These are phyloP conservation scores for Leccinum pachyderme DNA, from an alignment of 1,284 basidiomycete genomes.

Conservation along the genomic window DNA sequence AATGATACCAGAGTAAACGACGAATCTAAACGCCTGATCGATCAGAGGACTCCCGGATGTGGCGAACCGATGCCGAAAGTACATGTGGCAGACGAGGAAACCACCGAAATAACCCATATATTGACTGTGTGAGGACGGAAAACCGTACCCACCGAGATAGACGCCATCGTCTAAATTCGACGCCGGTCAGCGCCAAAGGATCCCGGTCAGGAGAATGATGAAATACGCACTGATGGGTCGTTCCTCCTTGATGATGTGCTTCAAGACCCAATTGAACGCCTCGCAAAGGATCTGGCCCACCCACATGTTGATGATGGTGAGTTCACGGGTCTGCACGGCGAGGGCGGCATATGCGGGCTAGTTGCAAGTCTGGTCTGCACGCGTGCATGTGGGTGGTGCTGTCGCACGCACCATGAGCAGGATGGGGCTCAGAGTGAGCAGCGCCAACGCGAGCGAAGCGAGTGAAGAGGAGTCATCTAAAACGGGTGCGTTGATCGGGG, in stretches of 20 bases:
- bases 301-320: conserved; percentile 80
- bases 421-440: conserved; percentile 74
- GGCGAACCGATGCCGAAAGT: conserved; percentile 64
- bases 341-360: conserved; percentile 79
- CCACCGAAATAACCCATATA: conserved; percentile 86
- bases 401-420: conserved; percentile 61
- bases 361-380: conserved; percentile 9
- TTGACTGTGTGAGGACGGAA: conserved; percentile 86
- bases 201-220: too few relatives aligned
- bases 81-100: conserved; percentile 74
- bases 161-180: conserved; percentile 15
- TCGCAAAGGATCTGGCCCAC: conserved; percentile 77
- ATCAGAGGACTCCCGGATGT: conserved; percentile 49
- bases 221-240: conserved; percentile 59
- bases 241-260: conserved; percentile 65
- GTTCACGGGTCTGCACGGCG: conserved; percentile 73
- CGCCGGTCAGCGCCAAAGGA: conserved; percentile 1
- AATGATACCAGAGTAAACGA: conserved; percentile 52
- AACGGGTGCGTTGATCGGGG: conserved; percentile 3
- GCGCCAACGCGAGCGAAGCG: conserved; percentile 60
- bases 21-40: conserved; percentile 47
- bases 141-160: conserved; percentile 68
- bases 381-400: neutral
- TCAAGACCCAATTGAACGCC: conserved; percentile 68
- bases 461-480: conserved; percentile 67